Percentiles rank a stretch among this genome's conserved stretches.
Conservation (phyloP, 768 basidiomycete species). For the Glaciozyma antarctica region DNA sequence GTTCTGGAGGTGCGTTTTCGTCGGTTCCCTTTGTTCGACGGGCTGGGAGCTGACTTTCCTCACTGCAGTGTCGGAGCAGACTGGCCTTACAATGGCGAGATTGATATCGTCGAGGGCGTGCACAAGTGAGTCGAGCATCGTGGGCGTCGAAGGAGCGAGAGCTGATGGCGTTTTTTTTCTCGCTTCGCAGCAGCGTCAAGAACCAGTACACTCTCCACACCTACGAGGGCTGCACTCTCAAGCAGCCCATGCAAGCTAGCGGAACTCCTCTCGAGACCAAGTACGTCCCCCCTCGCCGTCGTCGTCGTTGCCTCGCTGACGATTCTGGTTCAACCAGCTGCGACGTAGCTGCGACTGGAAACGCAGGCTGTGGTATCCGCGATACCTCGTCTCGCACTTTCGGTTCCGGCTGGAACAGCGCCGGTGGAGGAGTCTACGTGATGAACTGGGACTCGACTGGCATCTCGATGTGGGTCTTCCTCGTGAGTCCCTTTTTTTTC, state of each 20-base stretch:
- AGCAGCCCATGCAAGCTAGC: constrained; percentile 28
- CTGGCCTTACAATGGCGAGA: constrained; percentile 44
- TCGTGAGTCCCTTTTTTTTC: constrained; percentile 1
- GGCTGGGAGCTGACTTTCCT: background rate
- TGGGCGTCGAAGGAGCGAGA: background rate
- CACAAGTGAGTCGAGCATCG: background rate
- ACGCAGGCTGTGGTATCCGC: constrained; percentile 12
- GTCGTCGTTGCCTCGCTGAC: background rate
- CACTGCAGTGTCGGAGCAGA: constrained; percentile 14
- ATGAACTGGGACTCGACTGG: constrained; percentile 42
- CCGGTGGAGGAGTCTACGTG: constrained; percentile 47
- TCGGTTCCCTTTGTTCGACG: background rate
- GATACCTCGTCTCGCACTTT: constrained; percentile 36
- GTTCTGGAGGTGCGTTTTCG: constrained; percentile 11
- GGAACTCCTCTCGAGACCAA: constrained; percentile 3
- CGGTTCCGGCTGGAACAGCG: constrained; percentile 44
- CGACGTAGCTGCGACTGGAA: constrained; percentile 3
- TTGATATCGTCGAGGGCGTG: constrained; percentile 66
- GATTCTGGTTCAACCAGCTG: background rate
- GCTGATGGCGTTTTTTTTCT: background rate
- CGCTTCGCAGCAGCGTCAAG: constrained; percentile 42
- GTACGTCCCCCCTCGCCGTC: background rate
- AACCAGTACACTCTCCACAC: constrained; percentile 74
- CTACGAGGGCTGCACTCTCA: constrained; percentile 39
- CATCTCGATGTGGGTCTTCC: constrained; percentile 53